These are phyloP conservation scores for Lippia alba DNA, from an alignment of 305 asterid species.

Conservation along the genomic window DNA sequence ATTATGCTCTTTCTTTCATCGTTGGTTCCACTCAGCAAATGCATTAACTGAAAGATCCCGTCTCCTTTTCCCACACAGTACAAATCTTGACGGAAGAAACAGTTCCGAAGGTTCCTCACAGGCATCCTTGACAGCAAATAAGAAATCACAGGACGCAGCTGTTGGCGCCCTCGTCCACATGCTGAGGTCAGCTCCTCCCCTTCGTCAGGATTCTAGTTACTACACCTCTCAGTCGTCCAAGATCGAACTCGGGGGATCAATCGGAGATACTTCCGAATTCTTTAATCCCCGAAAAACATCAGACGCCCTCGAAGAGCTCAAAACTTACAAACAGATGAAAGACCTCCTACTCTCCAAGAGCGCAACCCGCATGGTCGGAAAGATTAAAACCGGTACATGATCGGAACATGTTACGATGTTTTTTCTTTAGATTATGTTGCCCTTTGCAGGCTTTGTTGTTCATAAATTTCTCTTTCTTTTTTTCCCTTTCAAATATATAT, in stretches of 20 bases:
- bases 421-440: slow-evolving; percentile 8
- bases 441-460: slow-evolving; percentile 12
- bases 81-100: slow-evolving; percentile 51
- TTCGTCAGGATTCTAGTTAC: slow-evolving; percentile 71
- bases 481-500: slow-evolving; percentile 7
- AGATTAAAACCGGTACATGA: slow-evolving; percentile 43
- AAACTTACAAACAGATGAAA: slow-evolving; percentile 74
- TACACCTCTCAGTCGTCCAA: slow-evolving; percentile 47
- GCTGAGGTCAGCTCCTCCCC: slow-evolving; percentile 90
- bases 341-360: slow-evolving; percentile 80
- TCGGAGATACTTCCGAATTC: slow-evolving; percentile 61
- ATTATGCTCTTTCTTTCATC: neutral
- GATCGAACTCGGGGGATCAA: slow-evolving; percentile 49
- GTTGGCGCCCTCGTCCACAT: slow-evolving; percentile 90
- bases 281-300: slow-evolving; percentile 71
- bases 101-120: slow-evolving; percentile 65
- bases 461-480: slow-evolving; percentile 3
- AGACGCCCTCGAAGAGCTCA: slow-evolving; percentile 93
- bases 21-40: neutral
- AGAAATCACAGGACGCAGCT: slow-evolving; percentile 88
- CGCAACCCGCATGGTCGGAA: slow-evolving; percentile 40
- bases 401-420: slow-evolving; percentile 13
- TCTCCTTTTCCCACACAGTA: slow-evolving; percentile 47
- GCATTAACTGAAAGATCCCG: slow-evolving; percentile 1
- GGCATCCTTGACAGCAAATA: slow-evolving; percentile 45